Base-by-base conservation (phyloP, 805 yeast species). In the Candida tibetensis region DNA sequence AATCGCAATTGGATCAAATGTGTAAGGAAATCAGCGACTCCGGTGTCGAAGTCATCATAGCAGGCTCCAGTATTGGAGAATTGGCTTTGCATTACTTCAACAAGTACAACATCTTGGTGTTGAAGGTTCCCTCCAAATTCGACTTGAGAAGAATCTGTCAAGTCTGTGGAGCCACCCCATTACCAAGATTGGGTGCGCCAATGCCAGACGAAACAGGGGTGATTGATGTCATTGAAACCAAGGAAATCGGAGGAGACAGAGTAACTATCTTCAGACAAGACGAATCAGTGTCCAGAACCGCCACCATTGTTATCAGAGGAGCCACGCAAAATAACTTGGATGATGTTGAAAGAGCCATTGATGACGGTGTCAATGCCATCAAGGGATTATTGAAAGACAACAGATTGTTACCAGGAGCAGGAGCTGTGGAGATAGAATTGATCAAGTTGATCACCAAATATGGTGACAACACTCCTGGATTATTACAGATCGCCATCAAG, bases 131-230 rank as follows among this genome's bases (percentile, higher is more conserved):
- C 45, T 84, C 95, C 48, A 93, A 93, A 60, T 93, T 93, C 55
- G 99, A 93, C 55, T 67, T 93, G 45, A 83, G 97, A 72, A 81
- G 99, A 62, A 72, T 93, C 44, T 85, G 95, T 56, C 84, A 96
- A 61, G 98, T 93, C 13, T 90, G 96, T 64, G 98, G 98, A 34
- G 97, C 97, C 30, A 85, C 97, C 18, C 97, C 98, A 41, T 74
- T 91, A 58, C 91, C 96, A 36, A 76, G 96, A 62, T 73, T 90
- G 41, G 96, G 96, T 47, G 95, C 96, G 2, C 97, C 97, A 51
- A 78, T 86, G 67, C 91, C 95, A 15, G 96, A 90, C 55, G 97
- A 91, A 65, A 77, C 87, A 72, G 99, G 99, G 39, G 58, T 74
- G 30, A 77, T 93, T 44, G 99, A 91, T 58, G 62, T 82, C 21